Evolutionary conservation across 257 asterid species (phyloP).

Genomic region (Capsicum baccatum): DNA sequence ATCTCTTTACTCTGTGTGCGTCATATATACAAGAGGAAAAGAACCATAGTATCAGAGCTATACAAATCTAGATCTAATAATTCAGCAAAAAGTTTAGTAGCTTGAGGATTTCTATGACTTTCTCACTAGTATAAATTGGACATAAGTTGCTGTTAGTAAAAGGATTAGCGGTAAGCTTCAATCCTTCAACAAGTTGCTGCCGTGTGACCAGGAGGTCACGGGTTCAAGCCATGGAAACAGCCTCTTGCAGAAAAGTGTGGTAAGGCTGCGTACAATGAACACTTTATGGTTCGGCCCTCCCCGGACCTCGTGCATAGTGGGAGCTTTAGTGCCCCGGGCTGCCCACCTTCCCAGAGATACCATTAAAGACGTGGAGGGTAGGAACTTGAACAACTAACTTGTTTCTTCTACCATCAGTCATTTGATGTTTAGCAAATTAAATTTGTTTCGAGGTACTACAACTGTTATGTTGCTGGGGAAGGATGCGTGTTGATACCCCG

Average conservation of each 20-base stretch:
- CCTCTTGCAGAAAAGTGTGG: no score
- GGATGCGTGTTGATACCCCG: constrained; percentile 8
- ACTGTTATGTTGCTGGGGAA: neutral
- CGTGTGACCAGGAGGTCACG: no score
- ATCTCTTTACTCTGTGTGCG: neutral
- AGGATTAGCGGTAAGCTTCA: neutral
- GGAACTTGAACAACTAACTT: constrained; percentile 10
- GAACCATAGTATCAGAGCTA: neutral
- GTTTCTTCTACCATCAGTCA: neutral
- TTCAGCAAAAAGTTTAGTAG: constrained; percentile 1
- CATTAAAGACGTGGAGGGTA: constrained; percentile 8
- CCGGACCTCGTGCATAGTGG: no score
- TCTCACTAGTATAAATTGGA: neutral
- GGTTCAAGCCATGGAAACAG: no score
- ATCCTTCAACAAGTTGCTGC: no score
- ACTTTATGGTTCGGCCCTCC: no score
- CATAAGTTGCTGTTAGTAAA: neutral
- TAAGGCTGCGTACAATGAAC: no score
- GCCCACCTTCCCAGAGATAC: neutral
- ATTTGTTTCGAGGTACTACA: constrained; percentile 1
- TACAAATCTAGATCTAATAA: constrained; percentile 7
- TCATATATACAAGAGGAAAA: neutral
- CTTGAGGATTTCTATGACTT: constrained; percentile 1
- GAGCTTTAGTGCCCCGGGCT: no score
- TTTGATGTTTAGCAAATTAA: constrained; percentile 25